These are phyloP conservation scores for Lichenothelia convexa DNA, from an alignment of 495 filamentous ascomycete species.

Conservation along the genomic window DNA sequence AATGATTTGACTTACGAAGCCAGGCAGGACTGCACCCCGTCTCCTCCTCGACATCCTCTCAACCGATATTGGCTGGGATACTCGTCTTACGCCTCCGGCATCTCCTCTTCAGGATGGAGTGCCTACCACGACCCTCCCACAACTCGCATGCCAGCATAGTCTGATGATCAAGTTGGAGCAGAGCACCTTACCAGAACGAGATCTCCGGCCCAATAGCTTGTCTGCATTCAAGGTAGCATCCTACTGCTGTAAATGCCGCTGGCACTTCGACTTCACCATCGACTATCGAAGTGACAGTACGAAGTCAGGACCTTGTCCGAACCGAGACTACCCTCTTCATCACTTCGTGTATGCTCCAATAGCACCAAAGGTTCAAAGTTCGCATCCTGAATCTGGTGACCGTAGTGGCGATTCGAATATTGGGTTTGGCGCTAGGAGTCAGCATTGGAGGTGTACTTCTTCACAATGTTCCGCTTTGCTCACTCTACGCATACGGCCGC, in stretches of 20 bases:
- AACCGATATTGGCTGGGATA: slow-evolving; percentile 28
- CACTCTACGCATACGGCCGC: slow-evolving; percentile 34
- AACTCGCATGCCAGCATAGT: slow-evolving; percentile 32
- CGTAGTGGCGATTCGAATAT: neutral
- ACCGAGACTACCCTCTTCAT: slow-evolving; percentile 18
- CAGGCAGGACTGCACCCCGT: slow-evolving; percentile 46
- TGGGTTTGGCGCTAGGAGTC: neutral
- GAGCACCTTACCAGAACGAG: slow-evolving; percentile 25
- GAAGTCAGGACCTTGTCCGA: slow-evolving; percentile 16
- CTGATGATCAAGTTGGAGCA: slow-evolving; percentile 37
- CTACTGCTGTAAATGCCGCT: slow-evolving; percentile 37
- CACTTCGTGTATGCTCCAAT: slow-evolving; percentile 15
- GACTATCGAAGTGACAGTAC: slow-evolving; percentile 14
- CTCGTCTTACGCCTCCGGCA: slow-evolving; percentile 34
- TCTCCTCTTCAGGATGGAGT: slow-evolving; percentile 18
- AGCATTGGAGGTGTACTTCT: slow-evolving; percentile 45
- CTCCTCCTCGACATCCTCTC: slow-evolving; percentile 37
- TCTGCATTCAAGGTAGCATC: slow-evolving; percentile 33
- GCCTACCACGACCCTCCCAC: slow-evolving; percentile 8
- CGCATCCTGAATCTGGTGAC: neutral
- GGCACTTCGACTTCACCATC: slow-evolving; percentile 33
- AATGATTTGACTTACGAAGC: neutral
- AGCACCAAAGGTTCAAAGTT: neutral
- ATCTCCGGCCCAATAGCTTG: slow-evolving; percentile 20
- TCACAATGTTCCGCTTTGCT: slow-evolving; percentile 34